Percentiles rank a stretch among this genome's conserved stretches.
Conservation (phyloP, 257 asterid genomes). For the Knoxia roxburghii region DNA sequence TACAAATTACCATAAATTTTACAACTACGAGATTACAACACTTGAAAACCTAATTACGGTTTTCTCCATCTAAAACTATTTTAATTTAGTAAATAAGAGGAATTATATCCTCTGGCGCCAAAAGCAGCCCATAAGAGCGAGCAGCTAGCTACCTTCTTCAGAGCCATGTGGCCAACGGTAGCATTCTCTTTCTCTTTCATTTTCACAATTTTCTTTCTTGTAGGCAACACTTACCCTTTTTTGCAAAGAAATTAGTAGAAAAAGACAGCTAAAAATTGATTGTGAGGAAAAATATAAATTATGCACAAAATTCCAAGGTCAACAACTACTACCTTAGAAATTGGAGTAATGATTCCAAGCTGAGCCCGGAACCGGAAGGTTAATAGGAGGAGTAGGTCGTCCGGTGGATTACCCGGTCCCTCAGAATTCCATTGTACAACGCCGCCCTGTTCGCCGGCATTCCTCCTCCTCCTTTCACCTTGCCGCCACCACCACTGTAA, state of each 20-base stretch:
- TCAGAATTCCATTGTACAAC: slow-evolving; percentile 64
- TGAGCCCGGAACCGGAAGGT: not conserved
- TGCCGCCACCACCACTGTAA: too few relatives aligned
- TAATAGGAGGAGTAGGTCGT: slow-evolving; percentile 44
- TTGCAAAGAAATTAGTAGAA: not conserved
- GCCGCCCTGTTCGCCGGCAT: slow-evolving; percentile 74
- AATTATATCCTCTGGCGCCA: not conserved
- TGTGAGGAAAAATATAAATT: not conserved
- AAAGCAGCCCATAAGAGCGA: not conserved
- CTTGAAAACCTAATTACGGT: too few relatives aligned
- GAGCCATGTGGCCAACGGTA: not conserved
- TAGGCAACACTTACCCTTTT: slow-evolving; percentile 1
- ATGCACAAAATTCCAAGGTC: slow-evolving; percentile 17
- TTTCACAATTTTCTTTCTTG: not conserved
- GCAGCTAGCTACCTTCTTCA: not conserved
- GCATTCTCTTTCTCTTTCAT: not conserved
- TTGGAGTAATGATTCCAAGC: not conserved
- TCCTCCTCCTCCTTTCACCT: slow-evolving; percentile 20
- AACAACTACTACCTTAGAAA: not conserved
- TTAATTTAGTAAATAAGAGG: too few relatives aligned
- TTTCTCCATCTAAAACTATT: too few relatives aligned
- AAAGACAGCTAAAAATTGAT: not conserved
- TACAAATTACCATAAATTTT: too few relatives aligned
- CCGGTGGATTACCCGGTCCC: slow-evolving; percentile 52
- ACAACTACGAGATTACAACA: too few relatives aligned